Base-by-base conservation (phyloP, 352 stramenopile genomes). In the Phytophthora europaea region DNA sequence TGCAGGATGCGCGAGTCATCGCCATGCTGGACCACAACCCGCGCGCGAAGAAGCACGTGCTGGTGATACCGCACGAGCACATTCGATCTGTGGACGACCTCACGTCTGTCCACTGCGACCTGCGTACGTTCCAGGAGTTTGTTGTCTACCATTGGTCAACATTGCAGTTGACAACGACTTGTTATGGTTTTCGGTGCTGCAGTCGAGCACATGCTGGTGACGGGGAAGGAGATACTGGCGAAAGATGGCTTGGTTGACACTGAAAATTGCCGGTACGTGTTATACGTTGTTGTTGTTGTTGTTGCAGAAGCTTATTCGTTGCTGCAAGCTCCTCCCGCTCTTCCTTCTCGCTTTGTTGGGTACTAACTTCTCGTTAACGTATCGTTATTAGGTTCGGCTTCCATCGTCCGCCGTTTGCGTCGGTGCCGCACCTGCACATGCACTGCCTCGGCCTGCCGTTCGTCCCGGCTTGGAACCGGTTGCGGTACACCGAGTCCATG, bases 361-460 rank as follows among this genome's bases (percentile, higher is more conserved):
- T 34, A 31, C 36, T 65, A 34, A 71, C 33, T 55, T 22, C 13
- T 7, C n/a, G 10, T 40, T 18, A 7, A 13, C 28, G 28, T 45
- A 45, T 45, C 18, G 38, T 16, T 6, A 50, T 22, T 34, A 94
- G 87, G 65, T 71, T 94, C 34, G 87, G 87, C 36, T 94, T 94
- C 72, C 87, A 94, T 57, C 82, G 79, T 15, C 83, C 83, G 20
- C 85, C 83, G 33, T 94, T 93, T 65, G 79, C 84, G 6, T 94
- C 87, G 0, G 81, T 94, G 15, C 73, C 80, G n/a, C 87, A 94
- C 52, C 63, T 94, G 31, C 87, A 94, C 48, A 67, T 94, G 58
- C 87, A 94, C 57, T 94, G 84, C 62, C 70, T 94, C 15, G 85
- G 85, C 16, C 60, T 88, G 10, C 87, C 85, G 6, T 93, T 94